Evolutionary conservation across 2,329 filamentous ascomycete species (phyloP).

Genomic region (Fusarium sp.): DNA sequence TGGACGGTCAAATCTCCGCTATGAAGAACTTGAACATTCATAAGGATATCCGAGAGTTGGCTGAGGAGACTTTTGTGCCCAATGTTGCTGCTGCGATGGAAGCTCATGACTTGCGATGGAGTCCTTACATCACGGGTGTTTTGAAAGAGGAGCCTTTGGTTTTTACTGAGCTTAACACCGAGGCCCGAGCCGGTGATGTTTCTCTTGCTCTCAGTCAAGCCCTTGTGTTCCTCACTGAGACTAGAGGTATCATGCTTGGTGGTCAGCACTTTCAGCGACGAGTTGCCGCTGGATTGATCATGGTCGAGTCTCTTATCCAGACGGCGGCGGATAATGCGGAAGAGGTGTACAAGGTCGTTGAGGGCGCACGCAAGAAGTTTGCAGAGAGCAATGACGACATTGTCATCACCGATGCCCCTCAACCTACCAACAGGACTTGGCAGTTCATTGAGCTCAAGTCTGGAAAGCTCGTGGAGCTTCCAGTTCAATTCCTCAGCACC

Average conservation of each 20-base stretch:
- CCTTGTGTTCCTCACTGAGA: slow-evolving; percentile 42
- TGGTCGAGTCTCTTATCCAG: slow-evolving; percentile 41
- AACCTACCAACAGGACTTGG: slow-evolving; percentile 39
- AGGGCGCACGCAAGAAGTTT: slow-evolving; percentile 38
- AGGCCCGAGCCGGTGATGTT: slow-evolving; percentile 40
- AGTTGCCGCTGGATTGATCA: slow-evolving; percentile 41
- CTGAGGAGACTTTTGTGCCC: slow-evolving; percentile 33
- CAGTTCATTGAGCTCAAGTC: slow-evolving; percentile 40
- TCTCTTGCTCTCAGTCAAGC: slow-evolving; percentile 41
- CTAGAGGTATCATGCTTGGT: slow-evolving; percentile 43
- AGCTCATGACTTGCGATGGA: slow-evolving; percentile 36
- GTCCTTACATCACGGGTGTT: slow-evolving; percentile 41
- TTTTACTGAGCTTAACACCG: slow-evolving; percentile 42
- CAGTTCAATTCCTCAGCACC: slow-evolving; percentile 39
- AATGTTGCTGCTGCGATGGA: slow-evolving; percentile 39
- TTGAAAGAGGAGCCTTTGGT: slow-evolving; percentile 24
- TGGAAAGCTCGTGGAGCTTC: slow-evolving; percentile 37
- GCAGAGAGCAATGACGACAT: slow-evolving; percentile 40
- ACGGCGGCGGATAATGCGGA: slow-evolving; percentile 38
- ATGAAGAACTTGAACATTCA: slow-evolving; percentile 46
- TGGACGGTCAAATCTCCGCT: slow-evolving; percentile 41
- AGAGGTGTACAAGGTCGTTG: slow-evolving; percentile 30
- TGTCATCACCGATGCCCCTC: slow-evolving; percentile 37
- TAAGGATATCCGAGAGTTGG: slow-evolving; percentile 40
- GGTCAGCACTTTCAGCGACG: slow-evolving; percentile 47